Evolutionary conservation across 1,284 basidiomycete genomes (phyloP), one percentile per base, ranked within the genome.

Genomic region (Schizophyllum amplum): DNA sequence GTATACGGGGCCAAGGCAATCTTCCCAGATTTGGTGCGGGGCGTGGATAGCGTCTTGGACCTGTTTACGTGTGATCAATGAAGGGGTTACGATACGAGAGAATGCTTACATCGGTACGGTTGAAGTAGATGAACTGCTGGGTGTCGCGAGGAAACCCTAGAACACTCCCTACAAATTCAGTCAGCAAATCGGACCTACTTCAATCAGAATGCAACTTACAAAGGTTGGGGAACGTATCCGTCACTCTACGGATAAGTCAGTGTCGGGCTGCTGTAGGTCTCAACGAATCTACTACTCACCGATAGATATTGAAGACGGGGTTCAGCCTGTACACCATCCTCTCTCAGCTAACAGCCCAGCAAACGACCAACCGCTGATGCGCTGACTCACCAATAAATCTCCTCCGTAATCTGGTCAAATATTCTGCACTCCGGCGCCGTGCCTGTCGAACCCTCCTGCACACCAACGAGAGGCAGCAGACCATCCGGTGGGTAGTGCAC

Each of bases 401-500:
- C 33, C 11, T 42, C 17, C 3, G 11, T 13, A 9, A 42, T 17
- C 33, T 42, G 13, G 7, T 42, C 33, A 9, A 9, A 42, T 3
- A 42, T 42, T 2, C 13, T 17, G 7, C 33, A 42, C 13, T 42
- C 33, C 13, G 11, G 13, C 4, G 33, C 11, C 4, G 17, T 17
- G 13, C 33, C 2, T 17, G 33, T 42, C 33, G 33, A 42, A 17
- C 33, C 33, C 33, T 42, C 33, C 2, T 17, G 3, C 3, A 13
- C 17, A 17, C 33, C 70, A 21, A 75, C 75, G 59, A 81, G 67
- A 1, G 80, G 80, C 21, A 83, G 69, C 62, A 75, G 74, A 0
- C 80, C 81, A 1, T 76, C 74, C 0, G 86, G 84, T 5, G 86
- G 87, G 65, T 81, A 89, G 1, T 77, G 82, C 42, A 86, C 75